Base-by-base conservation (phyloP, 139 green algal genomes). In the Ostreobium quekettii region DNA sequence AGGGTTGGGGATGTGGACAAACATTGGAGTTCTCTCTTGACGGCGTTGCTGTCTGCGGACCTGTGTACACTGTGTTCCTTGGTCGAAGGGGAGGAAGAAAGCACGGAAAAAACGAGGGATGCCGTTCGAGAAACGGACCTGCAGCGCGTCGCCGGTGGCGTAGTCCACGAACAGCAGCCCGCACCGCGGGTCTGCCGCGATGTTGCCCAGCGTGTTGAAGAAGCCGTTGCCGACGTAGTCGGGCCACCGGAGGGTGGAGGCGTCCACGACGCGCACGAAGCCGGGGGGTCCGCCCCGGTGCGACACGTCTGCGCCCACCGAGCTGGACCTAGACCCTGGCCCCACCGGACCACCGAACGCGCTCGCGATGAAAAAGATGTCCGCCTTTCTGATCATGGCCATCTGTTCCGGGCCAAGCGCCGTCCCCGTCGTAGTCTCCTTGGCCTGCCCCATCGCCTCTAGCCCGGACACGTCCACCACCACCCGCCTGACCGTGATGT, bases 161-260 rank as follows among this genome's bases (percentile, higher is more conserved):
- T 59, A 80, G 64, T 80, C 74, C 2, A 76, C 19, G 68, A 80
- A 71, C 11, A 80, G 64, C 42, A 75, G 63, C 8, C 69, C 64
- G 19, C 36, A 42, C 24, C 62, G 38, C 2, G 39, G 36, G 29
- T 76, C 64, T 4, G 39, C 19, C 22, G 39, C n/a, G 24, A 80
- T 35, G 70, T 80, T 80, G 36, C 75, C 74, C 2, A 80, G 64
- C 1, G 68, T 80, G 36, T 72, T 33, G 65, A 77, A 77, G 29
- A 77, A 63, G 60, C 60, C 48, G 60, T 80, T 80, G 64, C 74
- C 74, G 2, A 47, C 48, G 64, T 72, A 80, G 39, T 80, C 74
- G 2, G 70, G 33, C 74, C 74, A 80, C 3, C 30, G 22, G 4
- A 80, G 66, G 19, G 42, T 36, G 36, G 22, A 32, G 36, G 19